Base-by-base conservation (phyloP, 2,329 filamentous ascomycete genomes). In the Penicillium sp. region DNA sequence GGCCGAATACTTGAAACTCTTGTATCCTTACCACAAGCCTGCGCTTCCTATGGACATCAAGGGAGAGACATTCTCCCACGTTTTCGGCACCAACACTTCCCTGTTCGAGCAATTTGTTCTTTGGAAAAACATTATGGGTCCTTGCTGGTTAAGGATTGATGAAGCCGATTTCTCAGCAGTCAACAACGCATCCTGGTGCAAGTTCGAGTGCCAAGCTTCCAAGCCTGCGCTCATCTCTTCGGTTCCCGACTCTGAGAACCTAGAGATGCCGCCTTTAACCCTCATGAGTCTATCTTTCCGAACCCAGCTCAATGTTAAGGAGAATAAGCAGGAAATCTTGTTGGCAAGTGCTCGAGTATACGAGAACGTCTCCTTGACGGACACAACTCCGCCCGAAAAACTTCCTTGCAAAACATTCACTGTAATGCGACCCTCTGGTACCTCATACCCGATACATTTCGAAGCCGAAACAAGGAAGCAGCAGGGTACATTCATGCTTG, bases 41-140 rank as follows among this genome's bases (percentile, higher is more conserved):
- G 79, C 81, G 16, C 72, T 99, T 33, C 81, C 90, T n/a, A 78
- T 83, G 48, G 86, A 88, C 56, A 75, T 83, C 6, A 83, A 79
- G 38, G 94, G 94, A 26, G 86, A 95, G 70, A 97, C 94, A 0
- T 99, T 93, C 68, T 96, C 93, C 1, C 89, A 90, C 60, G 87
- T 96, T 23, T 99, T 99, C 62, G 94, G 95, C 26, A 88, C 88
- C 51, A 96, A 94, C 70, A 99, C 94, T 0, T 85, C 90, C 1
- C 80, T 99, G 0, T 99, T 99, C 64, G 94, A 99, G 73, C 94
- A 99, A 64, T 99, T 99, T 68, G 94, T 99, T 18, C 81, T 99
- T 5, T 96, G 92, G 89, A 97, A 96, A 76, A 95, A 96, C 68
- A 89, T 99, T 63, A 99, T 96, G 93, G 94, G 94, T 1, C 94